Base-by-base conservation (phyloP, 257 asterid genomes). In the Solanum habrochaites region DNA sequence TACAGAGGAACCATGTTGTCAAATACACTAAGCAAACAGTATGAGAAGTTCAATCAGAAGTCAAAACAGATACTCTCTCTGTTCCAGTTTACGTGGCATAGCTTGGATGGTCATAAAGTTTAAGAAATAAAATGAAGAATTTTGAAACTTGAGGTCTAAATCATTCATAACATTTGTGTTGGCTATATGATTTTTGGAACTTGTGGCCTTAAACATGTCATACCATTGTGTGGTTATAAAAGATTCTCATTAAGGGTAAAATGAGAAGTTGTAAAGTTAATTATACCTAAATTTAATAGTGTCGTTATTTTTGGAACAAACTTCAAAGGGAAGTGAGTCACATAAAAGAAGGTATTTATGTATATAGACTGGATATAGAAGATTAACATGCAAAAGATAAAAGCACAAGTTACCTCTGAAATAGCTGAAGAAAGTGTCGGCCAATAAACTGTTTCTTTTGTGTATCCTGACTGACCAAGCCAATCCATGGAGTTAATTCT, bases 381-480 rank as follows among this genome's bases (percentile, higher is more conserved):
- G 21, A 64, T n/a, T 23, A 42, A 40, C 75, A 67, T 67, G 64
- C 18, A 85, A 85, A 74, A 52, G 82, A 70, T 70, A 29, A 69
- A 70, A 39, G 83, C 80, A 58, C 20, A 83, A 83, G 85, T 86
- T 71, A 96, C 98, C 96, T 96, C 96, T 9, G 98, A 93, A 71
- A 96, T 87, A 85, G 98, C 97, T 58, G 97, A 91, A 87, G 98
- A 94, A 69, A 96, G 91, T 72, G 98, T 87, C 15, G 98, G 84
- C 98, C 98, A 96, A 85, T 91, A 94, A 45, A 94, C 91, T 27
- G 95, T 91, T 56, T 90, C 89, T 35, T 91, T 85, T 74, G 86
- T 69, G 94, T 93, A 94, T 82, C 92, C 95, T 29, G 98, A 96
- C 85, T 96, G 98, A 85, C 98, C 98, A 70, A 96, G 98, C 98